phyloP scores from a whole-genome alignment of 2,329 filamentous ascomycete species.

The Exophiala sp. region DNA sequence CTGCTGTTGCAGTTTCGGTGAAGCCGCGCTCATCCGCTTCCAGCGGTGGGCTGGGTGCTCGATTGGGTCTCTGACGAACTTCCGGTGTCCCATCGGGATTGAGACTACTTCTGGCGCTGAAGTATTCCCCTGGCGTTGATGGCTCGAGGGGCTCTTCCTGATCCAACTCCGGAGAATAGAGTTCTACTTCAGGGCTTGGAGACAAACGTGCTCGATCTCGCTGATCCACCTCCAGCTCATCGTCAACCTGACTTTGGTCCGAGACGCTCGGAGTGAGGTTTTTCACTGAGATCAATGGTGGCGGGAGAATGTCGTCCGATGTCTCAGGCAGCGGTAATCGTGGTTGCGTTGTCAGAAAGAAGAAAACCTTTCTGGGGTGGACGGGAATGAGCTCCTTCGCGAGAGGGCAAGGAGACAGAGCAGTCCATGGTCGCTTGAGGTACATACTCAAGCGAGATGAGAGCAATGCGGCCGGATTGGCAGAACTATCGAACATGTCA shows the following conservation, averaged over 20 bases:
- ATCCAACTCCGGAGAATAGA: conserved; percentile 81
- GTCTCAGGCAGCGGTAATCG: conserved; percentile 73
- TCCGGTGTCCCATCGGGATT: conserved; percentile 32
- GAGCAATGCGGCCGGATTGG: conserved; percentile 90
- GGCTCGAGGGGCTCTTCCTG: conserved; percentile 56
- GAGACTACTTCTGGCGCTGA: conserved; percentile 46
- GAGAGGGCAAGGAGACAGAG: conserved; percentile 73
- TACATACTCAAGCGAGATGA: conserved; percentile 86
- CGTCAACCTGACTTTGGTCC: conserved; percentile 63
- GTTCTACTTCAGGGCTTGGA: conserved; percentile 86
- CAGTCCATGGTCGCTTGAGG: conserved; percentile 79
- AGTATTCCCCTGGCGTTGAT: conserved; percentile 58
- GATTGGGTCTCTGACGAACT: conserved; percentile 43
- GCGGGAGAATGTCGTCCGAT: conserved; percentile 47
- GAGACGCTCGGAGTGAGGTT: conserved; percentile 83
- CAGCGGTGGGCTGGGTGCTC: conserved; percentile 77
- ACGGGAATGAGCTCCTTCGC: conserved; percentile 89
- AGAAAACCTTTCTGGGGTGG: conserved; percentile 92
- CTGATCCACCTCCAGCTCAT: conserved; percentile 58
- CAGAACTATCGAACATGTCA: conserved; percentile 61
- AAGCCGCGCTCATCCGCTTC: conserved; percentile 96
- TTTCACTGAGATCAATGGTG: conserved; percentile 49
- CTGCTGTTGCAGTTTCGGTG: conserved; percentile 83
- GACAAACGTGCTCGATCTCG: conserved; percentile 63
- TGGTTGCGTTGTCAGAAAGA: conserved; percentile 84